Conservation (phyloP, 2,329 filamentous ascomycete genomes). For the Graphiopsis chlorocephala region DNA sequence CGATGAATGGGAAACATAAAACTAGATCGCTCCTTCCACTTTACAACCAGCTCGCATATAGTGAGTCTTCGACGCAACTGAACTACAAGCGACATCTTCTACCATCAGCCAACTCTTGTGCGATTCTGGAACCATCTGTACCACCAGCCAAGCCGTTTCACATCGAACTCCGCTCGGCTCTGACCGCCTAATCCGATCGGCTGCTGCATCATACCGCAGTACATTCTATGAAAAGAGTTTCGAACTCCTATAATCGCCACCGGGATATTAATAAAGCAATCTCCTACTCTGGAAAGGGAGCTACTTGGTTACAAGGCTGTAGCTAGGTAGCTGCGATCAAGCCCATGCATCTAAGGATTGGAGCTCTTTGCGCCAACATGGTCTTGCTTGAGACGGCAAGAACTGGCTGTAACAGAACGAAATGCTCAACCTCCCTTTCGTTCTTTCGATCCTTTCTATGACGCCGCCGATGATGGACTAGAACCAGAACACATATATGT, state of each 20-base stretch:
- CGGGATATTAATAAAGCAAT: background rate
- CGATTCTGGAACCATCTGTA: background rate
- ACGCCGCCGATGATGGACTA: background rate
- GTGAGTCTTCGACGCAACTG: background rate
- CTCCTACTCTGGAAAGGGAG: background rate
- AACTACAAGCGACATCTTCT: background rate
- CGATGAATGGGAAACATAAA: background rate
- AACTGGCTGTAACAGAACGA: background rate
- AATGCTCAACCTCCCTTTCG: background rate
- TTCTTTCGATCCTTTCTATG: background rate
- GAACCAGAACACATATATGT: background rate
- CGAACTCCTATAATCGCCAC: background rate
- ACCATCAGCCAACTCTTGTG: background rate
- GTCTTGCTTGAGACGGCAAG: background rate
- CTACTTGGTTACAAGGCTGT: background rate
- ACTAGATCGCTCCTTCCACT: background rate
- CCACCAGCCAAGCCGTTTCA: background rate
- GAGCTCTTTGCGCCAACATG: background rate
- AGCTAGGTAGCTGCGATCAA: background rate
- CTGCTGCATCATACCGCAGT: background rate
- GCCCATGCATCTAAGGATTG: background rate
- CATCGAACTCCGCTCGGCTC: background rate
- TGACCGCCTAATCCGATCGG: background rate
- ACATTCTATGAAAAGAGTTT: background rate
- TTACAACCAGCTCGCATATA: background rate